These are phyloP conservation scores for Flueggea neowawraea DNA, from an alignment of 441 rosid genomes.

Conservation along the genomic window DNA sequence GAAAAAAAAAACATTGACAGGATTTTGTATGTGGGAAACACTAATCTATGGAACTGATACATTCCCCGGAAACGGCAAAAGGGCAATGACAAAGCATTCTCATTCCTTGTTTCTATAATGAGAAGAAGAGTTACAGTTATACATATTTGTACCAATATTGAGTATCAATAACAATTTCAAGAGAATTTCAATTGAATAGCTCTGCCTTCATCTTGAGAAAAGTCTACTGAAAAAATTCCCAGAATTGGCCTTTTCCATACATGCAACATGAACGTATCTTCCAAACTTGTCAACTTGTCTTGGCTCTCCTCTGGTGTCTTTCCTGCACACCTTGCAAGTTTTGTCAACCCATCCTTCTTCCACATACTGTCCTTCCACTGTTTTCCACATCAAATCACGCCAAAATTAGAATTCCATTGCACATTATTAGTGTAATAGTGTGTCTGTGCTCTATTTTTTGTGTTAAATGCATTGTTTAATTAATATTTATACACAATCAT, in stretches of 20 bases:
- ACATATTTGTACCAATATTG: too few relatives aligned
- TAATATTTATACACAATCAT: too few relatives aligned
- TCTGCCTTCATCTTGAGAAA: slow-evolving; percentile 36
- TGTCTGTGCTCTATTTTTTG: slow-evolving; percentile 3
- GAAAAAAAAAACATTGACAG: too few relatives aligned
- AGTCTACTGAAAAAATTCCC: slow-evolving; percentile 76
- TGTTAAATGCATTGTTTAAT: too few relatives aligned
- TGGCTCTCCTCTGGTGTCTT: slow-evolving; percentile 74
- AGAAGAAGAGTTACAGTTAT: too few relatives aligned
- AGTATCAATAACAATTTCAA: too few relatives aligned
- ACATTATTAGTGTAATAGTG: slow-evolving; percentile 39
- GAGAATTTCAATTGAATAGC: too few relatives aligned
- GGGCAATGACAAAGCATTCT: too few relatives aligned
- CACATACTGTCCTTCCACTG: slow-evolving; percentile 87
- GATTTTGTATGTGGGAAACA: too few relatives aligned
- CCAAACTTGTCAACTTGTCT: slow-evolving; percentile 84
- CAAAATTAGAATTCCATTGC: background rate
- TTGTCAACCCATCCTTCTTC: slow-evolving; percentile 99
- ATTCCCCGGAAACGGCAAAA: too few relatives aligned
- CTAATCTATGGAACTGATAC: too few relatives aligned
- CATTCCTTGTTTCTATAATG: too few relatives aligned
- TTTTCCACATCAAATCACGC: background rate
- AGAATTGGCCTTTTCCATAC: slow-evolving; percentile 52
- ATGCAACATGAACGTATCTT: slow-evolving; percentile 73
- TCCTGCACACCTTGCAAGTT: slow-evolving; percentile 86